phyloP scores from a whole-genome alignment of 129 eudicot species.

The Flaveria bidentis region DNA sequence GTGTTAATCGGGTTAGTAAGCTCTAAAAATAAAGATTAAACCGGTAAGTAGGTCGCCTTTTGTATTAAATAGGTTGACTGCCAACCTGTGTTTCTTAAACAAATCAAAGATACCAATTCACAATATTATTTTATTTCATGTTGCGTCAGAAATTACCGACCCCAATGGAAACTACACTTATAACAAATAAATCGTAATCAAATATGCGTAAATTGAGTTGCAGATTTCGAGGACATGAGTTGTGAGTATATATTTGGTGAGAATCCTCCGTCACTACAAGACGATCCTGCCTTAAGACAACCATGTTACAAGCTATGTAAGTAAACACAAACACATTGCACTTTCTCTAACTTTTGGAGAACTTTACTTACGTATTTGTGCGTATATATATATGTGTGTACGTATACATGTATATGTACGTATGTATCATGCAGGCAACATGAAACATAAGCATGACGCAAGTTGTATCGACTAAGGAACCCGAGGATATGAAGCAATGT shows the following conservation, averaged over 20 bases:
- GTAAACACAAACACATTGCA: not conserved
- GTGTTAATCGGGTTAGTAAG: too few species aligned
- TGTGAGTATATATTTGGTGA: constrained; percentile 78
- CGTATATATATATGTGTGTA: too few species aligned
- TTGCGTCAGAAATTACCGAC: too few species aligned
- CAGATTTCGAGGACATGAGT: constrained; percentile 93
- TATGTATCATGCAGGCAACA: constrained; percentile 14
- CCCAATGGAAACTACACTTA: not conserved
- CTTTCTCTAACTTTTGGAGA: not conserved
- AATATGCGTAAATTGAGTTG: constrained; percentile 10
- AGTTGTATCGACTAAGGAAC: constrained; percentile 4
- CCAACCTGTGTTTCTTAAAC: too few species aligned
- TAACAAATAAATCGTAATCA: not conserved
- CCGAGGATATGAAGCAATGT: not conserved
- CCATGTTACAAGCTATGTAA: constrained; percentile 83
- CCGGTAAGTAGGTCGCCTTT: too few species aligned
- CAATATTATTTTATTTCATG: too few species aligned
- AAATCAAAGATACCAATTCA: too few species aligned
- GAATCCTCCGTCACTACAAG: constrained; percentile 55
- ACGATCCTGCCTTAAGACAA: constrained; percentile 66
- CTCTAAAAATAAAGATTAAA: too few species aligned
- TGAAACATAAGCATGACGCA: constrained; percentile 28
- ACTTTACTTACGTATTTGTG: not conserved
- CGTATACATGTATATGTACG: too few species aligned
- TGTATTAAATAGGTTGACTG: too few species aligned